Percentiles rank a stretch among this genome's conserved stretches.
Conservation (phyloP, 768 basidiomycete genomes). For the Leccinum variicolor region DNA sequence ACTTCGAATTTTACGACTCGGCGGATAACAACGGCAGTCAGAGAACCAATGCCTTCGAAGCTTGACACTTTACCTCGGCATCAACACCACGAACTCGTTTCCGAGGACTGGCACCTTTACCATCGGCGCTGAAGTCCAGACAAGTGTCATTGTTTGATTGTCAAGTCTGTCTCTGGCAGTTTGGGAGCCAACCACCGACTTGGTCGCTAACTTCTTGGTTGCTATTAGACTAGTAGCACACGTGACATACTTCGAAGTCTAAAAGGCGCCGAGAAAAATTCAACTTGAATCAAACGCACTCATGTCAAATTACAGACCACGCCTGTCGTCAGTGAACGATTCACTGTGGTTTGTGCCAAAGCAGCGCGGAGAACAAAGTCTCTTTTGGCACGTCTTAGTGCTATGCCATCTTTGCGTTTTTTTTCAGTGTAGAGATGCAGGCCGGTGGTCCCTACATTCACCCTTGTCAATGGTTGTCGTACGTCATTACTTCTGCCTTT, state of each 20-base stretch:
- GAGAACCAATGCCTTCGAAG: too few relatives aligned
- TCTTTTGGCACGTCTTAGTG: conserved; percentile 28
- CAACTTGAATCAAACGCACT: conserved; percentile 25
- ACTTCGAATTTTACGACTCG: too few relatives aligned
- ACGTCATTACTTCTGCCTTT: background rate
- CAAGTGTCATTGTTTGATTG: background rate
- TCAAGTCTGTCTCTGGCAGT: background rate
- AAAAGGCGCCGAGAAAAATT: background rate
- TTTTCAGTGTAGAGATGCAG: conserved; percentile 17
- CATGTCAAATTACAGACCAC: conserved; percentile 34
- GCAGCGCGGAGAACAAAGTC: conserved; percentile 29
- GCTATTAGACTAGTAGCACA: background rate
- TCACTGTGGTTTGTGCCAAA: conserved; percentile 33
- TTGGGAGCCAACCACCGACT: background rate
- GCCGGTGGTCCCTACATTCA: conserved; percentile 31
- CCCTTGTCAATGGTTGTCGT: background rate
- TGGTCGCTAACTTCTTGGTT: background rate
- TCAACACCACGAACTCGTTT: too few relatives aligned
- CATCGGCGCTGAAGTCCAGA: background rate
- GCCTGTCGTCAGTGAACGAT: conserved; percentile 5
- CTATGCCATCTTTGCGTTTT: conserved; percentile 23
- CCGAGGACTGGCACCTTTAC: too few relatives aligned
- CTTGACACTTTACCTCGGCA: too few relatives aligned
- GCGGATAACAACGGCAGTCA: too few relatives aligned
- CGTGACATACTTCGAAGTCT: background rate